Base-by-base conservation (phyloP, 2,329 filamentous ascomycete genomes). In the Stachybotrys elegans region DNA sequence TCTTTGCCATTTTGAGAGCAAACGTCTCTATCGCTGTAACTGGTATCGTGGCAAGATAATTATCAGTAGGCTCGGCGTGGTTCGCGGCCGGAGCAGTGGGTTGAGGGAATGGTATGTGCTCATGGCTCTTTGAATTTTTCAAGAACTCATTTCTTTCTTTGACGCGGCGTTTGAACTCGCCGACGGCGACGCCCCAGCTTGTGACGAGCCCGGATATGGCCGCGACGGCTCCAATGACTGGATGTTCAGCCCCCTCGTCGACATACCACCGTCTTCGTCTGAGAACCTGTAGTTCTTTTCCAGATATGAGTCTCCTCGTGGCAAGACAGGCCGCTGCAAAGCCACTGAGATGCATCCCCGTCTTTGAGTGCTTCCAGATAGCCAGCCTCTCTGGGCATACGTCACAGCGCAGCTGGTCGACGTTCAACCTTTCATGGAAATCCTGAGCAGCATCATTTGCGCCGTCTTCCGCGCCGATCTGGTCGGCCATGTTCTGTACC, bases 161-260 rank as follows among this genome's bases (percentile, higher is more conserved):
- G n/a, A 37, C n/a, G 13, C 34, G 34, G 19, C 20, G 20, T 12
- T 12, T 13, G 34, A 37, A 37, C 34, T 37, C 34, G 34, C n/a
- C 13, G n/a, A 12, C 20, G 34, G 34, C 34, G 16, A 37, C 20
- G 6, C 34, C 34, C 5, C 89, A 72, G 35, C 79, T 79, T 2
- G 79, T 76, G 42, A 86, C 72, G 1, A 83, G 85, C 2, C 81
- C 79, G 29, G 87, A 68, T 4, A 87, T 65, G 0, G 86, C 83
- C 25, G 78, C 79, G 9, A 84, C 78, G 13, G 76, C 80, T 22
- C 82, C 83, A 23, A 78, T 76, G 5, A 86, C 68, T 0, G 83
- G 83, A 49, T 84, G 81, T 50, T 72, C 75, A 0, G 83, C 82
- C 2, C 82, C 81, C 40, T 81, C 74, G 44, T 84, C 79, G 0